phyloP scores from a whole-genome alignment of 164 flowering plant genomes.

The Malania oleifera region DNA sequence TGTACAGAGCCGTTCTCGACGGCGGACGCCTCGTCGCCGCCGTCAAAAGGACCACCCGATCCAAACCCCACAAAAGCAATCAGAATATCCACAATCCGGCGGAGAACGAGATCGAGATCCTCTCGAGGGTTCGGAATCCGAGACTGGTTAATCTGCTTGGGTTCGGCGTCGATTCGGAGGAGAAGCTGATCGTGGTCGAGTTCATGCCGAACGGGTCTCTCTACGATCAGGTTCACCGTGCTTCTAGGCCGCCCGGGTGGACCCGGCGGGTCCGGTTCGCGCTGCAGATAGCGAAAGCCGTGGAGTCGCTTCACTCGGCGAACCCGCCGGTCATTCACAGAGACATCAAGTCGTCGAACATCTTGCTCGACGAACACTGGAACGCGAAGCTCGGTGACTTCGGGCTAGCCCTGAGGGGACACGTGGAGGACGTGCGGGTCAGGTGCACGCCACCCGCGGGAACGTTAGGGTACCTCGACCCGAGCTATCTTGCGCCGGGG shows the following conservation, averaged over 20 bases:
- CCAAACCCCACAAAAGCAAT: neutral
- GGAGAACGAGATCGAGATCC: conserved; percentile 77
- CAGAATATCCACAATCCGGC: conserved; percentile 23
- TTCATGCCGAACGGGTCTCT: conserved; percentile 81
- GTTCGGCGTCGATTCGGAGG: conserved; percentile 27
- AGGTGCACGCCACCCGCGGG: conserved; percentile 78
- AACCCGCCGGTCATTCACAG: conserved; percentile 88
- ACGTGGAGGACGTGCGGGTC: conserved; percentile 58
- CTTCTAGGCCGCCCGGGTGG: conserved; percentile 52
- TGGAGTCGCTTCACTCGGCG: conserved; percentile 51
- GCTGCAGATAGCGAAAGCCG: conserved; percentile 56
- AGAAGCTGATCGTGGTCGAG: conserved; percentile 62
- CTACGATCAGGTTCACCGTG: conserved; percentile 54
- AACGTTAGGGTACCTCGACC: conserved; percentile 76
- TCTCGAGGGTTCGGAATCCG: conserved; percentile 45
- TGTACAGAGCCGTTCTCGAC: conserved; percentile 63
- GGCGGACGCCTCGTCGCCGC: conserved; percentile 52
- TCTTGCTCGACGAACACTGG: conserved; percentile 52
- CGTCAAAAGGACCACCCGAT: conserved; percentile 39
- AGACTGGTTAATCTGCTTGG: conserved; percentile 74
- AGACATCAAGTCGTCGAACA: conserved; percentile 83
- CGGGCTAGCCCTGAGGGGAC: conserved; percentile 71
- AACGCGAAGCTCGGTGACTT: conserved; percentile 74
- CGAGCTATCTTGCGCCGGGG: conserved; percentile 58
- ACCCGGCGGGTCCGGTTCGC: conserved; percentile 48